Evolutionary conservation across 2,329 filamentous ascomycete genomes (phyloP).

Genomic region (Karstenula rhodostoma): DNA sequence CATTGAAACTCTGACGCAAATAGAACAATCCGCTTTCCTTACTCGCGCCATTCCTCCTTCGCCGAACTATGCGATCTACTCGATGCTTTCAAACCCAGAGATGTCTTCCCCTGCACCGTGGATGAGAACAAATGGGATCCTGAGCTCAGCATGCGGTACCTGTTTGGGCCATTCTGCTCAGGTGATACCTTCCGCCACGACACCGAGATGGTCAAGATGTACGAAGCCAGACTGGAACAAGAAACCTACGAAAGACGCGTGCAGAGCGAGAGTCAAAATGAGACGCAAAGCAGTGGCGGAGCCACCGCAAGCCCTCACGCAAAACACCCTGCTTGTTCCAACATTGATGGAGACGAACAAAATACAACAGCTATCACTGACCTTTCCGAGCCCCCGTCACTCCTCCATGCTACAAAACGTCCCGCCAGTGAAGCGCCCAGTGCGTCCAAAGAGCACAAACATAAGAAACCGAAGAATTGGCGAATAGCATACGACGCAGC

Average conservation of each 20-base stretch:
- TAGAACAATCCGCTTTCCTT: slow-evolving; percentile 70
- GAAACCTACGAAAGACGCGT: slow-evolving; percentile 21
- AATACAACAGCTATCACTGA: background rate
- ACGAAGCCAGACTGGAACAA: slow-evolving; percentile 23
- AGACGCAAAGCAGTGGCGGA: slow-evolving; percentile 21
- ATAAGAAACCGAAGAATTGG: slow-evolving; percentile 22
- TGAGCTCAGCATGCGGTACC: slow-evolving; percentile 66
- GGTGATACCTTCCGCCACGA: slow-evolving; percentile 71
- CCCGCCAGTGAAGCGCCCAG: background rate
- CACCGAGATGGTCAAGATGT: slow-evolving; percentile 60
- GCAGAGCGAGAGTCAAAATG: slow-evolving; percentile 22
- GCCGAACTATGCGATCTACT: slow-evolving; percentile 78
- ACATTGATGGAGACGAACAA: background rate
- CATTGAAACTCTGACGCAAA: background rate
- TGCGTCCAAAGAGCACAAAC: slow-evolving; percentile 10
- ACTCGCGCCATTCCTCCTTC: slow-evolving; percentile 89
- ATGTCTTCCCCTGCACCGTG: slow-evolving; percentile 82
- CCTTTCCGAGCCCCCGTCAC: background rate
- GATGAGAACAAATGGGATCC: slow-evolving; percentile 70
- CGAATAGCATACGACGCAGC: slow-evolving; percentile 41
- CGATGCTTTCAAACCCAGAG: slow-evolving; percentile 71
- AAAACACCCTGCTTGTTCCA: background rate
- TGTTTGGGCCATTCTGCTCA: slow-evolving; percentile 78
- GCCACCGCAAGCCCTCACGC: slow-evolving; percentile 8
- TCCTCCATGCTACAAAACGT: background rate